Base-by-base conservation (phyloP, 2,329 filamentous ascomycete genomes). In the Ophiostoma sp. region DNA sequence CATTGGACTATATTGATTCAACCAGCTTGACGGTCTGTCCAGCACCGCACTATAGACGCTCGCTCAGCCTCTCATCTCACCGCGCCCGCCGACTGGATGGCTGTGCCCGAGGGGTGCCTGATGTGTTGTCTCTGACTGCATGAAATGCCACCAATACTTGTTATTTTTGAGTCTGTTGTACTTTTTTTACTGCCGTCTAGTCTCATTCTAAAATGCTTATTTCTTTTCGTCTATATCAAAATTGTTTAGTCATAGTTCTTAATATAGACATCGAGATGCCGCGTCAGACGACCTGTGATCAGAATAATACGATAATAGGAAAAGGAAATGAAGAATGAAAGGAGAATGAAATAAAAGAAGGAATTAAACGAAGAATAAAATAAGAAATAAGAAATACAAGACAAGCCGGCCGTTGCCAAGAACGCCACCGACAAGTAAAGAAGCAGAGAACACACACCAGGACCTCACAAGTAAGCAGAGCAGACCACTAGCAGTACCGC, bases 81-180 rank as follows among this genome's bases (percentile, higher is more conserved):
- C 15, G 52, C 52, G 11, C 52, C 20, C 15, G 4, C 44, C 44
- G 44, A 48, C 52, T 8, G 8, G 7, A 54, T 11, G 48, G 48
- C 48, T 54, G 48, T 54, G 52, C 23, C 52, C 27, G 23, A 57
- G 27, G 57, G 27, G 15, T 57, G 57, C 57, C 57, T 62, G 57
- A 33, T 62, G 57, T 62, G 57, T 62, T 62, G 57, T 62, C 57
- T 31, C 57, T 62, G 52, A 57, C 52, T 57, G n/a, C 52, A 57
- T 57, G 11, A 48, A 20, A 48, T 8, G 17, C 44, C 20, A 48
- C 7, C 44, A 48, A 48, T 20, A 17, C 17, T 48, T n/a, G 8
- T 17, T 48, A 6, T 48, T 20, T 48, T 23, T n/a, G 48, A n/a
- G 5, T 11, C 11, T 57, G 52, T 5, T 23, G 8, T n/a, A 5